Base-by-base conservation (phyloP, 306 rosid species). In the Comarum palustre region DNA sequence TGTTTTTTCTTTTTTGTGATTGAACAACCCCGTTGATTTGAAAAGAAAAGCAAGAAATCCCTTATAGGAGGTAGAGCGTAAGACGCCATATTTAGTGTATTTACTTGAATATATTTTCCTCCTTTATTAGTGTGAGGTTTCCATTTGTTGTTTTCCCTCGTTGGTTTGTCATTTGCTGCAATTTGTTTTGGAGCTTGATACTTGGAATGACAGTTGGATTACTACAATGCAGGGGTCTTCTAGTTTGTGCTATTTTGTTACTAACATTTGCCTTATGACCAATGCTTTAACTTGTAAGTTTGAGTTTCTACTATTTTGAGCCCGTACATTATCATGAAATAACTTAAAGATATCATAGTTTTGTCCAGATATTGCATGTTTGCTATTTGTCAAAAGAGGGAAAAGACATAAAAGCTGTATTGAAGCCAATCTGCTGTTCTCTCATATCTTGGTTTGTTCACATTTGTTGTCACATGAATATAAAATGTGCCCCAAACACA, bases 101-200 rank as follows among this genome's bases (percentile, higher is more conserved):
- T 55, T 72, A 64, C 72, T 43, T 75, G 72, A 46, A 73, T 46
- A 76, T 69, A 50, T 57, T n/a, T 10, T 50, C 24, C 62, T 51
- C 77, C 16, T 68, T 58, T 58, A 52, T 5, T 36, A 60, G 83
- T 68, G 78, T 66, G 66, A 72, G 82, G 79, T 41, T 76, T 82
- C 54, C 78, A 57, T 29, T 79, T 55, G 34, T 61, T 39, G 47
- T 58, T 73, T 72, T 34, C 31, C 24, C 36, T 38, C 25, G 45
- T 39, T 74, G 16, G 58, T 62, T 74, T 72, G 73, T 22, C 77
- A 71, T 74, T 51, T 61, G 43, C 65, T 68, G 22, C 12, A 2
- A 72, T 51, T 72, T 82, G 76, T 66, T 58, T 20, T 72, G 51
- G 57, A 55, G 72, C 38, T 64, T 80, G 82, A 66, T 29, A 42